A percentile compares a stretch with the other conserved stretches of the same genome.
These are phyloP conservation scores for Colletotrichum acutatum DNA, from an alignment of 2,329 filamentous ascomycete genomes.

Conservation along the genomic window DNA sequence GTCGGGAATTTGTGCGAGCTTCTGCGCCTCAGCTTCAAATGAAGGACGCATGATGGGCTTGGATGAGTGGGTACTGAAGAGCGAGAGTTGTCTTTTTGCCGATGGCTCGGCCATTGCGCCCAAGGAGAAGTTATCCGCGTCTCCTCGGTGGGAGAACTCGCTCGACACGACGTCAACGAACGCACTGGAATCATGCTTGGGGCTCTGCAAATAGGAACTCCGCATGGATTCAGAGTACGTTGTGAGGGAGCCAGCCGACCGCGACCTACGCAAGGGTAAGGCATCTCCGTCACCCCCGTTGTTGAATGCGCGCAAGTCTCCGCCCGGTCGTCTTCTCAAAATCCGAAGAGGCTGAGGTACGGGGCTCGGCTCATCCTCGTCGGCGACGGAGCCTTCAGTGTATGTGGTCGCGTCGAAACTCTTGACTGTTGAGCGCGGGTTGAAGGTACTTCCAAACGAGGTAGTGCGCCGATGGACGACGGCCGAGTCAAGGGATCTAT, in stretches of 20 bases:
- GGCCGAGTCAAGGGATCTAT: slow-evolving; percentile 58
- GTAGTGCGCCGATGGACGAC: slow-evolving; percentile 65
- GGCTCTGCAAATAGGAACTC: slow-evolving; percentile 65
- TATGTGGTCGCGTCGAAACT: slow-evolving; percentile 72
- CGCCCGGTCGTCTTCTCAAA: slow-evolving; percentile 78
- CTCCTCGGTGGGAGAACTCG: slow-evolving; percentile 50
- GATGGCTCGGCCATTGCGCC: slow-evolving; percentile 65
- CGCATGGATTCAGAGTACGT: slow-evolving; percentile 70
- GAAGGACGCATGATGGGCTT: slow-evolving; percentile 76
- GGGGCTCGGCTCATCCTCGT: slow-evolving; percentile 52
- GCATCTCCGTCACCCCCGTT: slow-evolving; percentile 72
- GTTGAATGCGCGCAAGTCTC: slow-evolving; percentile 76
- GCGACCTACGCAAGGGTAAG: slow-evolving; percentile 60
- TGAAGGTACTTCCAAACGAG: slow-evolving; percentile 69
- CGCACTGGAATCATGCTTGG: slow-evolving; percentile 49
- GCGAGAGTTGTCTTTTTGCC: slow-evolving; percentile 57
- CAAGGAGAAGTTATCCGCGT: slow-evolving; percentile 64
- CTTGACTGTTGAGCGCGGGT: slow-evolving; percentile 60
- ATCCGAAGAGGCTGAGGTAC: slow-evolving; percentile 68
- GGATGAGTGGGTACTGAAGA: slow-evolving; percentile 72
- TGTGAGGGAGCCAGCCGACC: slow-evolving; percentile 69
- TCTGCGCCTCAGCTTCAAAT: slow-evolving; percentile 89
- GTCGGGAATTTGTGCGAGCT: slow-evolving; percentile 88
- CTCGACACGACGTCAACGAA: slow-evolving; percentile 58
- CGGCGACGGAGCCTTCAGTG: slow-evolving; percentile 62